Evolutionary conservation across 1,139 yeast genomes (phyloP).

Genomic region (Nakaseomyces sp.): DNA sequence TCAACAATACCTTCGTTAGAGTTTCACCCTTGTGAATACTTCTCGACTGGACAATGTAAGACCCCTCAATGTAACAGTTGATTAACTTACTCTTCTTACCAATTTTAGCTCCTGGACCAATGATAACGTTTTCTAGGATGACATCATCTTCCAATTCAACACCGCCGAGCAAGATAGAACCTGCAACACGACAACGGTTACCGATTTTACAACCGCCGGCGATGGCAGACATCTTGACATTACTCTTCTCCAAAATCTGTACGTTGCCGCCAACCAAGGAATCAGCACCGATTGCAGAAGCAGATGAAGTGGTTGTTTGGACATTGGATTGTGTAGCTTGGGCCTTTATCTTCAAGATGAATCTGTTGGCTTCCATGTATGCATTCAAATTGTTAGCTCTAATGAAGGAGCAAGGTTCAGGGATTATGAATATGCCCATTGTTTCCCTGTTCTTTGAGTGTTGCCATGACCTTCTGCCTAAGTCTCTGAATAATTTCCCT

Average conservation of each 20-base stretch:
- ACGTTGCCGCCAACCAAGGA: constrained; percentile 61
- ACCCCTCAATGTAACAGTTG: constrained; percentile 79
- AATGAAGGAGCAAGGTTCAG: constrained; percentile 58
- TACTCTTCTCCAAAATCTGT: constrained; percentile 63
- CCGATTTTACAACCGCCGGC: constrained; percentile 77
- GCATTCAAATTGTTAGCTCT: constrained; percentile 73
- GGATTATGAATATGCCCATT: constrained; percentile 56
- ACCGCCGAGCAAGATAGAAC: constrained; percentile 67
- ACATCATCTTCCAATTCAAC: constrained; percentile 74
- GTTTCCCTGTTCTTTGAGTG: constrained; percentile 55
- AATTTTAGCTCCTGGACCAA: constrained; percentile 62
- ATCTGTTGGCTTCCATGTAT: constrained; percentile 85
- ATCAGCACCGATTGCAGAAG: constrained; percentile 80
- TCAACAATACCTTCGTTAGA: constrained; percentile 32
- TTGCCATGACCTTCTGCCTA: constrained; percentile 88
- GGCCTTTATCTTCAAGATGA: constrained; percentile 50
- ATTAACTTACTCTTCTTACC: constrained; percentile 53
- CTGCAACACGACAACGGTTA: constrained; percentile 77
- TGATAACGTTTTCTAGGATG: constrained; percentile 71
- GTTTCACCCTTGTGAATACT: constrained; percentile 78
- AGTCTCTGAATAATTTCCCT: constrained; percentile 67
- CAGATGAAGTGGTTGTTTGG: constrained; percentile 33
- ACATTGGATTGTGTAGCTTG: constrained; percentile 35
- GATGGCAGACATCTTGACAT: constrained; percentile 74
- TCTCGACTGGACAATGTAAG: constrained; percentile 53